Percentiles rank a stretch among this genome's conserved stretches.
phyloP scores from a whole-genome alignment of 148 eudicot species.

The Pharnaceum exiguum region DNA sequence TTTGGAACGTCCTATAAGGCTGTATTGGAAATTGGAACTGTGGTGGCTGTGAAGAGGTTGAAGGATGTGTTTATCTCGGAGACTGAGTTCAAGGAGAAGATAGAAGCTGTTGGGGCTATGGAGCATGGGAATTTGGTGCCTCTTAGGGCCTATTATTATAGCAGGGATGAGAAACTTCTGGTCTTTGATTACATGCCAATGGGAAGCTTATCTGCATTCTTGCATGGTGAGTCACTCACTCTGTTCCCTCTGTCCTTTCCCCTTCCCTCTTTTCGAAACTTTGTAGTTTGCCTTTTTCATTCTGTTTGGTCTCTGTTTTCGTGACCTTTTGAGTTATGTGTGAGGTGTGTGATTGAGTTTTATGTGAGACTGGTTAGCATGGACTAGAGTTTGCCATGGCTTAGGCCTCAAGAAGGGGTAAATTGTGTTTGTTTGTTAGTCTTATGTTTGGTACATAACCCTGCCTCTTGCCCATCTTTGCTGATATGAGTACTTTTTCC shows the following conservation, averaged over 20 bases:
- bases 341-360: background rate
- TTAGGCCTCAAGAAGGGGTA: no score
- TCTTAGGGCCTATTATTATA: constrained; percentile 76
- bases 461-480: no score
- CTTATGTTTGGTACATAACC: no score
- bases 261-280: background rate
- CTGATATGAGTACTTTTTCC: no score
- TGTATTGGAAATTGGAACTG: constrained; percentile 62
- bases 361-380: background rate
- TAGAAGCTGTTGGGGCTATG: constrained; percentile 70
- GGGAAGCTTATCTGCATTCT: constrained; percentile 88
- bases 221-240: constrained; percentile 57
- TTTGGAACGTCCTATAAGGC: constrained; percentile 95
- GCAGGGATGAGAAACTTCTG: constrained; percentile 80
- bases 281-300: background rate
- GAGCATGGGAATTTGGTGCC: constrained; percentile 81
- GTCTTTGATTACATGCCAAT: constrained; percentile 83
- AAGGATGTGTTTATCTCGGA: constrained; percentile 65
- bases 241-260: background rate
- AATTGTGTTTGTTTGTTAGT: no score
- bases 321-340: background rate
- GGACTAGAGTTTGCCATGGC: background rate
- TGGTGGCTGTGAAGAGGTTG: constrained; percentile 82
- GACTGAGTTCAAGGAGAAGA: constrained; percentile 66
- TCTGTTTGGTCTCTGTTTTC: background rate